These are phyloP conservation scores for Pistacia vera DNA, from an alignment of 345 rosid genomes.

Conservation along the genomic window DNA sequence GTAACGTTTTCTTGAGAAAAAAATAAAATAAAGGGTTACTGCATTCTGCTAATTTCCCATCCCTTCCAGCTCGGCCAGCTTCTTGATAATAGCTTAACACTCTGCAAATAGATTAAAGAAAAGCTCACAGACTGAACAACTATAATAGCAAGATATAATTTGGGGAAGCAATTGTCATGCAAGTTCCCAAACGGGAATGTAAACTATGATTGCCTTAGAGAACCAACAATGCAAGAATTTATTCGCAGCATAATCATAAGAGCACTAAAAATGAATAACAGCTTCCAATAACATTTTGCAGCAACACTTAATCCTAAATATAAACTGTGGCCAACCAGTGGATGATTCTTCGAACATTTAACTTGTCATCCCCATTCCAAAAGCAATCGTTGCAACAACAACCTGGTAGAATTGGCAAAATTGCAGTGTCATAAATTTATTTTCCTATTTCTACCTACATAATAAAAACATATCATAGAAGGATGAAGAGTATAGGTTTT, in stretches of 20 bases:
- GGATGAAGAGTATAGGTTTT: not conserved
- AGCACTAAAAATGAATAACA: not conserved
- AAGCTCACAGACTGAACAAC: constrained; percentile 9
- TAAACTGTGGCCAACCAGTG: constrained; percentile 98
- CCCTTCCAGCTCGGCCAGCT: constrained; percentile 98
- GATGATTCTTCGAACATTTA: constrained; percentile 72
- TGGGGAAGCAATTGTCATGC: not conserved
- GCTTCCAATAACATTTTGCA: not conserved
- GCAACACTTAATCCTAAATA: constrained; percentile 10
- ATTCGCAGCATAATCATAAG: not conserved
- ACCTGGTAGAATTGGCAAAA: constrained; percentile 43
- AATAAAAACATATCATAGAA: not conserved
- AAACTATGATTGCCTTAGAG: not conserved
- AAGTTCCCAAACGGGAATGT: not conserved
- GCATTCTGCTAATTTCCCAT: constrained; percentile 83
- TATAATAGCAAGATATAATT: not conserved
- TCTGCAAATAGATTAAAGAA: constrained; percentile 44
- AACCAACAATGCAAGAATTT: not conserved
- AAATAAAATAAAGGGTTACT: constrained; percentile 37
- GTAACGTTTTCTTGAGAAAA: not conserved
- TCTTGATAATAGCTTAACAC: no score
- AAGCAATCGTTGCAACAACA: constrained; percentile 89
- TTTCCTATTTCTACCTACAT: not conserved
- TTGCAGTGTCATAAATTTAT: not conserved
- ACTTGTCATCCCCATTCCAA: constrained; percentile 98